Evolutionary conservation across 23 red algal species (phyloP).

Genomic region (Gracilaria gracilis): DNA sequence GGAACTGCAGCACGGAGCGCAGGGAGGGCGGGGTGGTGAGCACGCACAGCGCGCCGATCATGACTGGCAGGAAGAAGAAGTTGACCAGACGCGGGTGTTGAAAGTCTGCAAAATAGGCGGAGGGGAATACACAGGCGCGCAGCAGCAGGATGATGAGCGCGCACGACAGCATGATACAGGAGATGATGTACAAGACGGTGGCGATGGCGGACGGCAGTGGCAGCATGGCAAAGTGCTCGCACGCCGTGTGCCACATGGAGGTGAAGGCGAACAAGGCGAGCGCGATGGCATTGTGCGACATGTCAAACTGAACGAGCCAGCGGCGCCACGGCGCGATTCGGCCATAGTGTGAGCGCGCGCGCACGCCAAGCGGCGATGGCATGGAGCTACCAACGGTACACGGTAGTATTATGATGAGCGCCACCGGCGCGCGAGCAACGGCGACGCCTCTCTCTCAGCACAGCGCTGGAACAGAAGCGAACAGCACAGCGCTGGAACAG

Average conservation of each 20-base stretch:
- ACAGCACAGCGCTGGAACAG: no score
- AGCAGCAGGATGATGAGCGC: slow-evolving; percentile 6
- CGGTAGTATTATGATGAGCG: no score
- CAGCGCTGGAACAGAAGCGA: no score
- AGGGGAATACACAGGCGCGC: slow-evolving; percentile 25
- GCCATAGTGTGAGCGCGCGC: background rate
- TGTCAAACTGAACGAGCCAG: slow-evolving; percentile 55
- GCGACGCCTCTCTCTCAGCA: no score
- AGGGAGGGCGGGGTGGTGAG: slow-evolving; percentile 44
- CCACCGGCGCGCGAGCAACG: no score
- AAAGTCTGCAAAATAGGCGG: slow-evolving; percentile 42
- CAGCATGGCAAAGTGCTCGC: slow-evolving; percentile 11
- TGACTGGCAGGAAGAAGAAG: slow-evolving; percentile 73
- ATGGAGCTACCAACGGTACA: background rate
- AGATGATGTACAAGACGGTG: slow-evolving; percentile 46
- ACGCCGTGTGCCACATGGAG: slow-evolving; percentile 48
- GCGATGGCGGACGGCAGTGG: slow-evolving; percentile 27
- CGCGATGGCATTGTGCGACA: slow-evolving; percentile 54
- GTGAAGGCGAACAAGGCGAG: slow-evolving; percentile 66
- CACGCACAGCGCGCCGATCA: slow-evolving; percentile 38
- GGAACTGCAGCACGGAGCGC: slow-evolving; percentile 18
- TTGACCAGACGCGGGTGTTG: slow-evolving; percentile 55
- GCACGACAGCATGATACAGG: slow-evolving; percentile 36
- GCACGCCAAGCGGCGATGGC: background rate
- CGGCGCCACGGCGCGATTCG: slow-evolving; percentile 30